Evolutionary conservation across 805 yeast genomes (phyloP), one percentile per base, ranked within the genome.

Genomic region (Lipomyces anomalus): DNA sequence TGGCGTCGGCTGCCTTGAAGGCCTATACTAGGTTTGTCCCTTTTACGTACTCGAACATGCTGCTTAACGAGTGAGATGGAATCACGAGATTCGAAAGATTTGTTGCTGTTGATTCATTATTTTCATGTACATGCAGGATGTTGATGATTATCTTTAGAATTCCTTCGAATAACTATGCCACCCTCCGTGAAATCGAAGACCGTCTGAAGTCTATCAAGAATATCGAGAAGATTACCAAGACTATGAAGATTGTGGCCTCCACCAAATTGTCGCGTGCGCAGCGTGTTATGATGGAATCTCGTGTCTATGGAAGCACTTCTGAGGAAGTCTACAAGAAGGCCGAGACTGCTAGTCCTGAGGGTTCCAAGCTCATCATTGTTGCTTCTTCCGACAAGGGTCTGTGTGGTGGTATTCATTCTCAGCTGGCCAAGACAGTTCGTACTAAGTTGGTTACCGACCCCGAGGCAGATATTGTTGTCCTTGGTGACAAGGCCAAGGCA

Each of bases 181-280:
- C 98, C 60, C 78, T 92, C 68, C 90, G 97, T 75, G 98, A 92
- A 73, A 94, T 92, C 65, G 98, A 92, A 76, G 84, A 79, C 70
- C 94, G 98, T 76, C 80, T 92, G 67, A 92, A 92, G 76, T 87
- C 97, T 57, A 92, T 92, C 69, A 92, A 90, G 78, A 92, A 92
- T 79, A 90, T 92, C 69, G 97, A 92, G 75, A 92, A 92, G 77
- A 92, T 92, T 74, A 92, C 98, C 73, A 92, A 92, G 74, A 92
- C 98, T 70, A 92, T 92, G 97, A 92, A 89, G 78, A 83, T 92
- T 72, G 98, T 92, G 63, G 98, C 98, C 35, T 90, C 97, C 35
- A 92, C 98, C 60, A 84, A 96, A 74, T 79, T 92, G 68, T 76
- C 79, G 67, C 88, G 85, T 73, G 98, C 98, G 52, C 95, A 88